A percentile compares a stretch with the other conserved stretches of the same genome.
Conservation (phyloP, 495 filamentous ascomycete species). For the Penicillium desertorum region DNA sequence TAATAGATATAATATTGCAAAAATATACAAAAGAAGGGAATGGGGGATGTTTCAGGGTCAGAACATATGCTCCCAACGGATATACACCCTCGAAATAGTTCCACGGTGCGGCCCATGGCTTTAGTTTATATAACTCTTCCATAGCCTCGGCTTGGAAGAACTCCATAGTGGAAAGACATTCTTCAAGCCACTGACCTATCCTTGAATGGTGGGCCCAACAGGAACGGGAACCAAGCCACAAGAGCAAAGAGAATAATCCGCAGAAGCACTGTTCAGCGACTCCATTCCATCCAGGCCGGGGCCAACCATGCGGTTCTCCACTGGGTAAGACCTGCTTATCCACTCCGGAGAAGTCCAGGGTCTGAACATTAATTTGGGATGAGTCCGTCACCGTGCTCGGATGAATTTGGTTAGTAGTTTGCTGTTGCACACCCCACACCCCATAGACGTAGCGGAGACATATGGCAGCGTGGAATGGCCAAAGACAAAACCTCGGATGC, state of each 20-base stretch:
- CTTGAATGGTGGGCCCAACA: constrained; percentile 4
- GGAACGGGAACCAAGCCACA: background rate
- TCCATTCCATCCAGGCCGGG: background rate
- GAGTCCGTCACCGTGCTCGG: background rate
- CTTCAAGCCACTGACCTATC: constrained; percentile 5
- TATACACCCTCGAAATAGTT: background rate
- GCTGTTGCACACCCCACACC: background rate
- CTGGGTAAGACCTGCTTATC: constrained; percentile 1
- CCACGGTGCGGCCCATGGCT: background rate
- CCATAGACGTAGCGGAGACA: background rate
- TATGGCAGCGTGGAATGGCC: background rate
- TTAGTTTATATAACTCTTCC: background rate
- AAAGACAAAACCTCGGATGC: background rate
- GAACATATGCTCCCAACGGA: background rate
- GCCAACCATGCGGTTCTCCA: background rate
- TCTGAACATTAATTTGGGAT: background rate
- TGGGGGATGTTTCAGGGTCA: background rate
- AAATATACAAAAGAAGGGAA: background rate
- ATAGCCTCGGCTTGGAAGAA: background rate
- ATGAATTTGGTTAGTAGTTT: no score
- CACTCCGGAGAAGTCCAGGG: no score
- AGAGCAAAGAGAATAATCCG: constrained; percentile 1
- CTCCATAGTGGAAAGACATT: constrained; percentile 10
- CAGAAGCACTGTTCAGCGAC: background rate
- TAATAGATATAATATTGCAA: background rate